phyloP scores from a whole-genome alignment of 2,329 filamentous ascomycete species.

The Ceratocystis smalleyi region DNA sequence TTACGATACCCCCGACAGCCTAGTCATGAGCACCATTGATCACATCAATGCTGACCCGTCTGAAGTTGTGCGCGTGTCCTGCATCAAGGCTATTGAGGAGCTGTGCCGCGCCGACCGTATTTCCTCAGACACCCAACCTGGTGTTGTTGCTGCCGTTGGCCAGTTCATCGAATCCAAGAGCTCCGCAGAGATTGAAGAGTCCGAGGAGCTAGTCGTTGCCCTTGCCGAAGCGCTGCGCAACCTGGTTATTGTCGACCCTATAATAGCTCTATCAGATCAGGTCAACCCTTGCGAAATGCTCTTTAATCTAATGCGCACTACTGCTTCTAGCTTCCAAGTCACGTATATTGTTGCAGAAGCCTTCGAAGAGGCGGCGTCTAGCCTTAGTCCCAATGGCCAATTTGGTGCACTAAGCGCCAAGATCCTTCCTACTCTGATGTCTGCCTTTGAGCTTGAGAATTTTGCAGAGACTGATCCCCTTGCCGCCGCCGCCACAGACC shows the following conservation, averaged over 20 bases:
- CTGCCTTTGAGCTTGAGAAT: slow-evolving; percentile 75
- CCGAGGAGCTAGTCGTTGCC: slow-evolving; percentile 82
- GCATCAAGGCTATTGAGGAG: slow-evolving; percentile 69
- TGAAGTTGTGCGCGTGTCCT: slow-evolving; percentile 83
- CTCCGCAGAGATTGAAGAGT: slow-evolving; percentile 66
- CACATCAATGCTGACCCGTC: slow-evolving; percentile 61
- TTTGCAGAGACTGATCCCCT: slow-evolving; percentile 74
- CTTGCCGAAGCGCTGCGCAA: slow-evolving; percentile 74
- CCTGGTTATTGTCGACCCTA: slow-evolving; percentile 64
- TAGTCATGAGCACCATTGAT: slow-evolving; percentile 59
- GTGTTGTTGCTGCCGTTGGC: slow-evolving; percentile 46
- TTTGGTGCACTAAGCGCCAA: slow-evolving; percentile 71
- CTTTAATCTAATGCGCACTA: slow-evolving; percentile 77
- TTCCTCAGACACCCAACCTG: slow-evolving; percentile 40
- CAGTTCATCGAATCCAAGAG: slow-evolving; percentile 69
- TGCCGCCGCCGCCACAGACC: slow-evolving; percentile 70
- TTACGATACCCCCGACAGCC: slow-evolving; percentile 44
- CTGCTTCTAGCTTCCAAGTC: slow-evolving; percentile 80
- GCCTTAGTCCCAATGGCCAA: slow-evolving; percentile 48
- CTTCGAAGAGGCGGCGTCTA: slow-evolving; percentile 71
- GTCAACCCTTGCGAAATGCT: slow-evolving; percentile 65
- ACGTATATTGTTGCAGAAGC: slow-evolving; percentile 76
- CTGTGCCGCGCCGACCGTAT: slow-evolving; percentile 41
- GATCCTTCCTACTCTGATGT: slow-evolving; percentile 72
- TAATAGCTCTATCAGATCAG: slow-evolving; percentile 55